Conservation (phyloP, 2,329 filamentous ascomycete species). For the Metarhizium brunneum region DNA sequence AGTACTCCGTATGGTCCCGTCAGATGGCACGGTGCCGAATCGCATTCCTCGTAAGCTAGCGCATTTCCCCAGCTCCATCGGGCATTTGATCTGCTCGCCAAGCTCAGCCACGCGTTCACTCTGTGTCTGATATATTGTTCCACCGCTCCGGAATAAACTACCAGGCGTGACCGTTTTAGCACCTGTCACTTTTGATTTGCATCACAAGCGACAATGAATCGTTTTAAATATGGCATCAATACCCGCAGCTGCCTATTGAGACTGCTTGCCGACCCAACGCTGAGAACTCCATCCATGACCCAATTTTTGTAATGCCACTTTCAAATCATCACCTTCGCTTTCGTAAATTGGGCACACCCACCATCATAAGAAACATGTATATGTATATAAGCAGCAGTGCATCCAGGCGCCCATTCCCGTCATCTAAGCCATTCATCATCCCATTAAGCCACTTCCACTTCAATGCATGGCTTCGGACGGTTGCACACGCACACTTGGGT, state of each 20-base stretch:
- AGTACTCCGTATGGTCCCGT: not conserved
- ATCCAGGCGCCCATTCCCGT: not conserved
- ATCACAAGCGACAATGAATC: not conserved
- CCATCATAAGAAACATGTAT: no score
- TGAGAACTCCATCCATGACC: not conserved
- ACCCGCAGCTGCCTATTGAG: not conserved
- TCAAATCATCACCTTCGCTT: not conserved
- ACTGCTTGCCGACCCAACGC: not conserved
- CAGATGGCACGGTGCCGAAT: not conserved
- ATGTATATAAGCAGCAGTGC: no score
- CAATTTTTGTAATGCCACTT: not conserved
- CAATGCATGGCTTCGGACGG: conserved; percentile 25
- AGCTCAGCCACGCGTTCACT: no score
- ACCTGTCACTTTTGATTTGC: not conserved
- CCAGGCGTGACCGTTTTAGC: not conserved
- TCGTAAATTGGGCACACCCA: no score
- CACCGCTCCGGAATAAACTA: not conserved
- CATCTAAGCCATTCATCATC: not conserved
- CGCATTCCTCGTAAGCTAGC: not conserved
- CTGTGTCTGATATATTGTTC: no score
- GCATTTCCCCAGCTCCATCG: no score
- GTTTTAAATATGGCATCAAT: not conserved
- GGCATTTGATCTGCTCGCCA: no score
- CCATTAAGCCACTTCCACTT: not conserved
- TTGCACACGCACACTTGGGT: conserved; percentile 26